Percentiles rank a stretch among this genome's conserved stretches.
These are phyloP conservation scores for Taiwanofungus camphoratus DNA, from an alignment of 1,284 basidiomycete species.

Conservation along the genomic window DNA sequence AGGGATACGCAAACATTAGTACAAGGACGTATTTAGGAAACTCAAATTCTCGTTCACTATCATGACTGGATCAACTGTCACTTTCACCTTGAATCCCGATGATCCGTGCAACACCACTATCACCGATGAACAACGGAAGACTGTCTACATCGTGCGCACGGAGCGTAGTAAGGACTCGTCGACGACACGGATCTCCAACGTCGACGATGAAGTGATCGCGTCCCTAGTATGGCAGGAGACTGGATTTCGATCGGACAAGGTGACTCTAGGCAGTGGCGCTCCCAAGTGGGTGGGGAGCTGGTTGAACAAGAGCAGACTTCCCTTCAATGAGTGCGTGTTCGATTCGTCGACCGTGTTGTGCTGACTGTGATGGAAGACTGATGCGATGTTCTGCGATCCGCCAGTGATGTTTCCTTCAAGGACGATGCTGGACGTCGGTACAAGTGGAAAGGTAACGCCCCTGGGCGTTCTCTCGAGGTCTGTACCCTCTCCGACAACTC, in stretches of 20 bases:
- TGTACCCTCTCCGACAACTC: too few species aligned
- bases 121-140: conserved; percentile 29
- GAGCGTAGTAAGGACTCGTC: conserved; percentile 28
- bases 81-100: conserved; percentile 35
- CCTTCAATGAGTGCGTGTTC: conserved; percentile 34
- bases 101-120: conserved; percentile 41
- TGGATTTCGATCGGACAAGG: conserved; percentile 8
- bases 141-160: conserved; percentile 34
- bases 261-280: conserved; percentile 14
- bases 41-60: too few species aligned
- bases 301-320: conserved; percentile 39
- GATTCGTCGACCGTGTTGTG: neutral
- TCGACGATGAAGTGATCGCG: conserved; percentile 21
- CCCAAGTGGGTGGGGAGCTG: conserved; percentile 28
- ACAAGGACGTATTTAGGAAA: too few species aligned
- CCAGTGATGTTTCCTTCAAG: conserved; percentile 34
- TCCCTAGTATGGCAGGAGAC: conserved; percentile 20
- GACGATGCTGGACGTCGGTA: conserved; percentile 32
- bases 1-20: too few species aligned
- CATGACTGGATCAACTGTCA: too few species aligned
- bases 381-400: too few species aligned
- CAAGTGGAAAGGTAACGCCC: conserved; percentile 36
- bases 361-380: neutral
- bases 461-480: conserved; percentile 33
- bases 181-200: conserved; percentile 29